Base-by-base conservation (phyloP, 495 filamentous ascomycete species). In the Barbatosphaeria neglecta region DNA sequence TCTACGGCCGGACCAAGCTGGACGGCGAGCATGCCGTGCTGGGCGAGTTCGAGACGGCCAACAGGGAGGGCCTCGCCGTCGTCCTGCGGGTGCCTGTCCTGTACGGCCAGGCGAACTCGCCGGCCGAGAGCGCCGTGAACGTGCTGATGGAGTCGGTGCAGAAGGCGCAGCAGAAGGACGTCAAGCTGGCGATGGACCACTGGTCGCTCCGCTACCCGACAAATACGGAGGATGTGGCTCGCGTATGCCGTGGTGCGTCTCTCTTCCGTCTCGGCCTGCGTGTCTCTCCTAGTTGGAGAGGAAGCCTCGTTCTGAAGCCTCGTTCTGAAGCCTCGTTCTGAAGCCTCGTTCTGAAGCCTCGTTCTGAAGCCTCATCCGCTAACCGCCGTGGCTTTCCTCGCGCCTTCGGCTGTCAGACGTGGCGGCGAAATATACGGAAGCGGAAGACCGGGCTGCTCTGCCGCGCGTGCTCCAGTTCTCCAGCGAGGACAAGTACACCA, bases 121-220 rank as follows among this genome's bases (percentile, higher is more conserved):
- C 80, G 0, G 67, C 65, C 0, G 89, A 95, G 67, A 92, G 86
- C 52, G 87, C 90, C 1, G 76, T 95, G 22, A 94, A 95, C 59
- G 70, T 78, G 4, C 69, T 96, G 41, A 71, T 95, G 57, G 84
- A 90, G 38, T 61, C 73, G 5, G 73, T 95, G 6, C 78, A 74
- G 74, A 77, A 83, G 56, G 75, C 76, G 4, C 84, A 87, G 49
- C 65, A 73, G 45, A 54, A 68, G 18, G 78, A 67, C 17, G 68
- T 70, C 0, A 71, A 67, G 28, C 65, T 88, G 17, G 81, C 76
- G 58, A 93, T 96, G 84, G 90, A 96, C 54, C 83, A 93, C 57
- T 95, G 86, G 84, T 80, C 86, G 4, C 67, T 84, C 39, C 76
- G 89, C 22, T 95, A 87, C 60, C 90, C 90, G 17, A 95, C 90